phyloP scores from a whole-genome alignment of 2,329 filamentous ascomycete genomes.

The Trichoderma citrinoviride region DNA sequence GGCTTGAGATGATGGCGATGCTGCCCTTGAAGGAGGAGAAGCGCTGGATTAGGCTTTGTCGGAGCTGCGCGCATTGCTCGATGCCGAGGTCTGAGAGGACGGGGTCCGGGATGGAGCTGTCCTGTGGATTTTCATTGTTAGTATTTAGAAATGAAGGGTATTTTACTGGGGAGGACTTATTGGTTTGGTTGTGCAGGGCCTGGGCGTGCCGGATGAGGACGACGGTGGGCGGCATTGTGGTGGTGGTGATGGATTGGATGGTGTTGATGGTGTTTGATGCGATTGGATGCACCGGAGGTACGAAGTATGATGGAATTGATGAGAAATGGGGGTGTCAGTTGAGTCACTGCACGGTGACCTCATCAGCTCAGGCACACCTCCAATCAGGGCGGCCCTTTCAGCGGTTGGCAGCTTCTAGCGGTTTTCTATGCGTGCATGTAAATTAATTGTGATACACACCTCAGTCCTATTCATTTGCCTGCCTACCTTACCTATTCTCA shows the following conservation, averaged over 20 bases:
- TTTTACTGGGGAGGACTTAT: constrained; percentile 41
- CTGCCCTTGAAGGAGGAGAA: constrained; percentile 33
- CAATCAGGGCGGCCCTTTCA: too few relatives aligned
- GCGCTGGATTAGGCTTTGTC: constrained; percentile 42
- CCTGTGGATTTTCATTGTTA: constrained; percentile 35
- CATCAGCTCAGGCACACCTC: too few relatives aligned
- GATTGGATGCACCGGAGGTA: too few relatives aligned
- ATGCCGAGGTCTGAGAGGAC: constrained; percentile 49
- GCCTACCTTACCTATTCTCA: too few relatives aligned
- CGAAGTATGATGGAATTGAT: too few relatives aligned
- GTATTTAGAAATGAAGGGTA: neutral
- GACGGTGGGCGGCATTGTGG: constrained; percentile 54
- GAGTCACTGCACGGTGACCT: too few relatives aligned
- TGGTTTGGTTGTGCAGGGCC: constrained; percentile 52
- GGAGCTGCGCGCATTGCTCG: constrained; percentile 47
- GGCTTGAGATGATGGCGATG: constrained; percentile 58
- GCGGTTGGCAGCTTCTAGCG: too few relatives aligned
- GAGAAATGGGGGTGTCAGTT: too few relatives aligned
- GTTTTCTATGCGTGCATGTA: too few relatives aligned
- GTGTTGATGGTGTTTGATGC: neutral
- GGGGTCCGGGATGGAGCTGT: constrained; percentile 51
- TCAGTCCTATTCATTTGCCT: too few relatives aligned
- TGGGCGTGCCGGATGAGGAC: constrained; percentile 91
- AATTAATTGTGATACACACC: too few relatives aligned
- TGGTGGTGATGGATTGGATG: neutral